A percentile compares a stretch with the other conserved stretches of the same genome.
Evolutionary conservation across 1,284 basidiomycete species (phyloP).

Genomic region (Inonotus hispidus): DNA sequence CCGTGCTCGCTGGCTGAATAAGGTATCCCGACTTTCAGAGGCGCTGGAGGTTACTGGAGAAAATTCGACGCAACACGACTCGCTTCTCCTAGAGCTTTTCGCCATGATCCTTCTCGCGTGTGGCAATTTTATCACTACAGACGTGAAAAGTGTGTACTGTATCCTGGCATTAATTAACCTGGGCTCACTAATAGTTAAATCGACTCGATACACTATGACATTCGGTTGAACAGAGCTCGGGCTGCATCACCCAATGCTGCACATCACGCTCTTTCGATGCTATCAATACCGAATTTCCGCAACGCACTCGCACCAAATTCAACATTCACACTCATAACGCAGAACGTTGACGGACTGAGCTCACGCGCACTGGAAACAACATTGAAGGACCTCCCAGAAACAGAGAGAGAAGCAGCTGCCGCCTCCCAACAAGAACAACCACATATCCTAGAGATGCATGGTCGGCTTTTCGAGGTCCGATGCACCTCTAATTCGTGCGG

Average conservation of each 20-base stretch:
- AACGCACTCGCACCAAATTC: slow-evolving; percentile 34
- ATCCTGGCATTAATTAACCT: no score
- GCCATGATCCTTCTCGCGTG: slow-evolving; percentile 44
- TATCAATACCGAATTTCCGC: slow-evolving; percentile 37
- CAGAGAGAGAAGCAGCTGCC: slow-evolving; percentile 6
- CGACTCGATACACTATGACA: background rate
- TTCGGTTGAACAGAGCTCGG: slow-evolving; percentile 34
- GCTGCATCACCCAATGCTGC: slow-evolving; percentile 50
- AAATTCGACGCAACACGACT: slow-evolving; percentile 50
- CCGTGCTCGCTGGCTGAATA: background rate
- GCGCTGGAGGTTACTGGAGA: slow-evolving; percentile 55
- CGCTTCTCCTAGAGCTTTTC: slow-evolving; percentile 55
- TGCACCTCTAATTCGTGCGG: slow-evolving; percentile 42
- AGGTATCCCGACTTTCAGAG: slow-evolving; percentile 62
- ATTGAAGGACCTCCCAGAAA: slow-evolving; percentile 9
- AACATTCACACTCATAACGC: slow-evolving; percentile 53
- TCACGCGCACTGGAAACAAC: slow-evolving; percentile 27
- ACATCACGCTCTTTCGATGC: slow-evolving; percentile 45
- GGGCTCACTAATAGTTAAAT: no score
- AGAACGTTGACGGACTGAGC: slow-evolving; percentile 64
- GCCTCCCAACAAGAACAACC: slow-evolving; percentile 21
- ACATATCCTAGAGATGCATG: slow-evolving; percentile 60
- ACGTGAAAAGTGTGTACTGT: slow-evolving; percentile 41
- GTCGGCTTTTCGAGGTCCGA: slow-evolving; percentile 48
- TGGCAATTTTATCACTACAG: slow-evolving; percentile 67